Conservation (phyloP, 352 stramenopile genomes). For the Phytophthora pistaciae region DNA sequence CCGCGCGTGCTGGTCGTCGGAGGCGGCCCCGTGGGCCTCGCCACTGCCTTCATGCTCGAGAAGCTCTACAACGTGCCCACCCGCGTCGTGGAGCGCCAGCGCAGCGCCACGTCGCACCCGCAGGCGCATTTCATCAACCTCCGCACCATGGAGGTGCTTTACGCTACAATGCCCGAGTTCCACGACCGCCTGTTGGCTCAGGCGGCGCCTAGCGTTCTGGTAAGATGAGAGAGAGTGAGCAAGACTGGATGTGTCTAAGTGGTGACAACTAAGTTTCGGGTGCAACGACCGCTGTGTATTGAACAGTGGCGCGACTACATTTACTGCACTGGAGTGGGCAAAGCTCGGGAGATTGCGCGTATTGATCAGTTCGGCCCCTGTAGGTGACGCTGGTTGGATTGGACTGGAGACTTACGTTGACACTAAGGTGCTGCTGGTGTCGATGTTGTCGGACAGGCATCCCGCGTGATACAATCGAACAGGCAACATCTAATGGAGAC, state of each 20-base stretch:
- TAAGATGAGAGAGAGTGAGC: constrained; percentile 22
- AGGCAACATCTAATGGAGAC: constrained; percentile 31
- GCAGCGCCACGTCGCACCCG: constrained; percentile 85
- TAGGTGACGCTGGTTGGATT: constrained; percentile 32
- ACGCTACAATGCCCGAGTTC: constrained; percentile 71
- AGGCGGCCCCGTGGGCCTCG: constrained; percentile 74
- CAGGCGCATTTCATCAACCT: constrained; percentile 97
- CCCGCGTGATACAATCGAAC: constrained; percentile 35
- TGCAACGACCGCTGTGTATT: constrained; percentile 1
- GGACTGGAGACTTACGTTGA: background rate
- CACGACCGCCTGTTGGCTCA: constrained; percentile 74
- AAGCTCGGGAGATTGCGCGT: constrained; percentile 72
- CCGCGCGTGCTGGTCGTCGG: constrained; percentile 80
- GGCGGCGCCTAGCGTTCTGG: constrained; percentile 68
- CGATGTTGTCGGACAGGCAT: constrained; percentile 45
- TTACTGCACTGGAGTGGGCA: constrained; percentile 81
- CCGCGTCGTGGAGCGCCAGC: constrained; percentile 82
- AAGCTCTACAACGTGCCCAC: constrained; percentile 75
- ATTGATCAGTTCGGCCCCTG: constrained; percentile 84
- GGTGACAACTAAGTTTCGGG: constrained; percentile 6
- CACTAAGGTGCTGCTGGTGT: constrained; percentile 10
- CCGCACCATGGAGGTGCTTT: constrained; percentile 94
- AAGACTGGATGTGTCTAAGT: background rate
- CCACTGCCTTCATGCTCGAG: constrained; percentile 75
- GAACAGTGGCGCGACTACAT: constrained; percentile 86